Evolutionary conservation across 768 basidiomycete genomes (phyloP).

Genomic region (Kwoniella botswanensis): DNA sequence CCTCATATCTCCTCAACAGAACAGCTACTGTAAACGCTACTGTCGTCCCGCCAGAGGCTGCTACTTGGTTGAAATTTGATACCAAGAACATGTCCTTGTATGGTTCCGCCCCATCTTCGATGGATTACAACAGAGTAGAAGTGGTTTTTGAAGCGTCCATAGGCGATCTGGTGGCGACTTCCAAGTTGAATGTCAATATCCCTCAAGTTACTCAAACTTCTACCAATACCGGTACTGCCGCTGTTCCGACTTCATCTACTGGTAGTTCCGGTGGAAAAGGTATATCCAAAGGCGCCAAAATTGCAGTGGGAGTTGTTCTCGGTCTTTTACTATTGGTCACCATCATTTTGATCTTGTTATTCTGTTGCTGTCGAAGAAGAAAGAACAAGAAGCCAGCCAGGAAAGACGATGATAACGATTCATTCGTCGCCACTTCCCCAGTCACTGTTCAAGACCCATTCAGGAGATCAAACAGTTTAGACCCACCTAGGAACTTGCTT

Average conservation of each 20-base stretch:
- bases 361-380: constrained; percentile 52
- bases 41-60: constrained; percentile 43
- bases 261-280: constrained; percentile 29
- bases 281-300: constrained; percentile 53
- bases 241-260: constrained; percentile 19
- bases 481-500: constrained; percentile 41
- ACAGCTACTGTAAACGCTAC: constrained; percentile 42
- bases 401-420: constrained; percentile 47
- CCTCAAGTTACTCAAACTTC: constrained; percentile 34
- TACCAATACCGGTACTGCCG: constrained; percentile 37
- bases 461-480: constrained; percentile 35
- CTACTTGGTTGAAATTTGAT: constrained; percentile 51
- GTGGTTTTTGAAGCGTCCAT: constrained; percentile 41
- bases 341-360: constrained; percentile 45
- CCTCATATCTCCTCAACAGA: constrained; percentile 65
- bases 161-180: constrained; percentile 31
- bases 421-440: constrained; percentile 54
- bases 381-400: constrained; percentile 27
- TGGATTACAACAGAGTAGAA: constrained; percentile 36
- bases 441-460: constrained; percentile 39
- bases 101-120: constrained; percentile 42
- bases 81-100: constrained; percentile 37
- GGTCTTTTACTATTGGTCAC: constrained; percentile 49
- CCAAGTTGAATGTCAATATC: constrained; percentile 33
- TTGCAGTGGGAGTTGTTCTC: constrained; percentile 54